A percentile compares a stretch with the other conserved stretches of the same genome.
Conservation (phyloP, 2,329 filamentous ascomycete genomes). For the Pseudogymnoascus sp. region DNA sequence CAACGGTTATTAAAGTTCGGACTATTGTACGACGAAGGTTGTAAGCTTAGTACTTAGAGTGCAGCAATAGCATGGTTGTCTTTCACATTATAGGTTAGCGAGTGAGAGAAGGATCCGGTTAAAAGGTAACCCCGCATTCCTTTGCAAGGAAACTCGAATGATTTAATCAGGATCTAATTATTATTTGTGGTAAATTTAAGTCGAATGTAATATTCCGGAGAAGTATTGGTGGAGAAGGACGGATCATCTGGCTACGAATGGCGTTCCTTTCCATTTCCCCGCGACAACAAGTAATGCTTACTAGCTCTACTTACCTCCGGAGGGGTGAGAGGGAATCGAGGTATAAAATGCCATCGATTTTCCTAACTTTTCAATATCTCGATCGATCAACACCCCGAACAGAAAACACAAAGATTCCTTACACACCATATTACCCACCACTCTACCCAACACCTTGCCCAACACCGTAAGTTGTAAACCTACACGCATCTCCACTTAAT, state of each 20-base stretch:
- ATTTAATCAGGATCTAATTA: neutral
- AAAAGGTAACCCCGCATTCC: neutral
- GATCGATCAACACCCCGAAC: neutral
- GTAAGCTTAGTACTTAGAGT: neutral
- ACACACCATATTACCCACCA: neutral
- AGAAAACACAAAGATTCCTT: neutral
- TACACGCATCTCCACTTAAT: neutral
- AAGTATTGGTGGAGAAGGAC: neutral
- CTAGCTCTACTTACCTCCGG: neutral
- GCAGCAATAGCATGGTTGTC: too few species aligned
- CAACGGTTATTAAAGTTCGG: neutral
- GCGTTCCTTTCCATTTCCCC: neutral
- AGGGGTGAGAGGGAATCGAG: neutral
- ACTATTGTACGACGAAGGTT: conserved; percentile 1
- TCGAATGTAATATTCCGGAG: neutral
- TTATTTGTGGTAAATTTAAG: neutral
- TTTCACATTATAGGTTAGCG: neutral
- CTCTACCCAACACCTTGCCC: neutral
- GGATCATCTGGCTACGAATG: neutral
- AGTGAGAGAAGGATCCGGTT: neutral
- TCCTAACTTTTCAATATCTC: neutral
- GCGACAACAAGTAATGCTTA: neutral
- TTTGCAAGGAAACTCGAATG: neutral
- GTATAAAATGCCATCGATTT: neutral
- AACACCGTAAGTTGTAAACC: neutral